Percentiles rank a stretch among this genome's conserved stretches.
These are phyloP conservation scores for Brachypodium distachyon DNA, from an alignment of 202 grass and related monocot species.

Conservation along the genomic window DNA sequence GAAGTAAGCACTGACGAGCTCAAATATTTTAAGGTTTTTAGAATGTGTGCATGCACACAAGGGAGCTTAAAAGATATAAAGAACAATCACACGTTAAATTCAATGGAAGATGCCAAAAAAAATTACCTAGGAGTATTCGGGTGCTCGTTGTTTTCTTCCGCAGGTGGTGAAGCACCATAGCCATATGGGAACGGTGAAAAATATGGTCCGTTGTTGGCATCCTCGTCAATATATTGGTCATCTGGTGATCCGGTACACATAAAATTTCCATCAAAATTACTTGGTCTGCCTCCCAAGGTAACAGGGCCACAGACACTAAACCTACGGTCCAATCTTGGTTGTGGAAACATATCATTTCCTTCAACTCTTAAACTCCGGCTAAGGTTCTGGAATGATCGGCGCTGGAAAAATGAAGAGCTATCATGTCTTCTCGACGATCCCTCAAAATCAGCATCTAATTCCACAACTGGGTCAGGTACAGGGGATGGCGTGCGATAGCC, in stretches of 20 bases:
- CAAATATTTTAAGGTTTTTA: background rate
- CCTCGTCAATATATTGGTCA: constrained; percentile 49
- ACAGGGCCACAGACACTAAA: constrained; percentile 71
- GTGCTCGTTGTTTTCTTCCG: constrained; percentile 47
- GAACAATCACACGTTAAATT: background rate
- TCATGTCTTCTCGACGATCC: constrained; percentile 50
- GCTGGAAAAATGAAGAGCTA: constrained; percentile 49
- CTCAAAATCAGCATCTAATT: constrained; percentile 91
- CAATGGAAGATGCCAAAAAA: background rate
- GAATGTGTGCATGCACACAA: background rate
- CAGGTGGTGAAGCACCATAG: constrained; percentile 18
- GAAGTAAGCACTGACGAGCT: background rate
- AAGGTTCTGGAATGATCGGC: constrained; percentile 77
- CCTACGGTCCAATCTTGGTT: constrained; percentile 67
- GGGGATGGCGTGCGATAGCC: constrained; percentile 59
- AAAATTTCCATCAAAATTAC: constrained; percentile 70
- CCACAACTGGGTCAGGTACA: constrained; percentile 65
- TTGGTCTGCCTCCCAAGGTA: constrained; percentile 51
- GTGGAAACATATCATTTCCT: constrained; percentile 36
- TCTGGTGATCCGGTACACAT: constrained; percentile 45
- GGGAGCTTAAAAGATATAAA: background rate
- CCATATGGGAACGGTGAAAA: constrained; percentile 58
- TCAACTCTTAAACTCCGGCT: constrained; percentile 85
- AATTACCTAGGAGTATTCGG: constrained; percentile 55
- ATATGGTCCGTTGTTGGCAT: constrained; percentile 28